Conservation (phyloP, 208 protist genomes). For the Vickermania spadyakhi region DNA sequence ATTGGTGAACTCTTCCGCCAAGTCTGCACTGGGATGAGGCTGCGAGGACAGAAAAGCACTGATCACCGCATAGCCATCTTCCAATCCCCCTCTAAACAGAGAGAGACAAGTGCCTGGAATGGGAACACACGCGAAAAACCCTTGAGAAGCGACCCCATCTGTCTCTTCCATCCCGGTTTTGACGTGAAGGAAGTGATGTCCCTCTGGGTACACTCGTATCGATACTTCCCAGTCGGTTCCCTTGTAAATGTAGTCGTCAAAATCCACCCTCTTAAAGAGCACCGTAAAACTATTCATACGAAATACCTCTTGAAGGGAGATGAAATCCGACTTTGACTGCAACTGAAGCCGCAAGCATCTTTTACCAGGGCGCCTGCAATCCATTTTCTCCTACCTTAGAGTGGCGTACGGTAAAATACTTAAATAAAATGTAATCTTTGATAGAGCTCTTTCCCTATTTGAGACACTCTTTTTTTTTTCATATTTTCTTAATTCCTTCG, state of each 20-base stretch:
- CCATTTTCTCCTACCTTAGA: no score
- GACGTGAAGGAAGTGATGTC: background rate
- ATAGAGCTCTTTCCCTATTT: no score
- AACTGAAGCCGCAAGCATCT: no score
- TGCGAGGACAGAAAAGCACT: background rate
- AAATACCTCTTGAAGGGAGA: no score
- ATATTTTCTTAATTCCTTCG: no score
- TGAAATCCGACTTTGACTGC: no score
- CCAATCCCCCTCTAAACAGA: background rate
- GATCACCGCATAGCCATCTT: background rate
- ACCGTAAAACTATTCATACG: no score
- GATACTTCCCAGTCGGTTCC: background rate
- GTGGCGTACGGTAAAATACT: no score
- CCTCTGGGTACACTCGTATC: background rate
- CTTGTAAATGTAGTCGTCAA: background rate
- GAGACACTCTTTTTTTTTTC: no score
- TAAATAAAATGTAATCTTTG: no score
- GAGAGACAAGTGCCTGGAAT: background rate
- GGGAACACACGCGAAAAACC: background rate
- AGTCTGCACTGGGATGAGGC: background rate
- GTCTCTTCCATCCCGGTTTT: background rate
- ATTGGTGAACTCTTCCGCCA: background rate
- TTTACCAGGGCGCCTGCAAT: no score
- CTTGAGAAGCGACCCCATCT: background rate
- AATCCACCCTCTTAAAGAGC: no score